Conservation (phyloP, 805 yeast genomes). For the Yamadazyma phyllophila region DNA sequence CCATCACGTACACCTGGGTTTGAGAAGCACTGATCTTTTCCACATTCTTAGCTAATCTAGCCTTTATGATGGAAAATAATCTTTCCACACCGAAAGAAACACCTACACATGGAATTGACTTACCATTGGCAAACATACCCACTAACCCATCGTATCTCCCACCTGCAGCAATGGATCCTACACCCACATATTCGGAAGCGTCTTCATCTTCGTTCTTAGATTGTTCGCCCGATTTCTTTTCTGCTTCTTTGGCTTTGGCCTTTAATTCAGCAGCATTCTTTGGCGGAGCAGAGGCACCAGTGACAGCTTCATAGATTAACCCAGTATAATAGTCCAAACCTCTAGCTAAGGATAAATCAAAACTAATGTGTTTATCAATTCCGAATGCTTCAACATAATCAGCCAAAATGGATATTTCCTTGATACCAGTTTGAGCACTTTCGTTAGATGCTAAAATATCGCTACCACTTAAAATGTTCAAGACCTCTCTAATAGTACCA, state of each 20-base stretch:
- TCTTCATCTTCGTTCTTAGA: conserved; percentile 47
- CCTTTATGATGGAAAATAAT: conserved; percentile 82
- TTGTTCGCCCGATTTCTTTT: background rate
- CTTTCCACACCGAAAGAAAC: conserved; percentile 96
- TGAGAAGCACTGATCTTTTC: conserved; percentile 74
- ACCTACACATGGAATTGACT: conserved; percentile 96
- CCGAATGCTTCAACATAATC: conserved; percentile 81
- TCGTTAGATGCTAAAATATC: conserved; percentile 60
- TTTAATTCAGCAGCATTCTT: conserved; percentile 67
- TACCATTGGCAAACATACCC: conserved; percentile 93
- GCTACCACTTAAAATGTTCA: conserved; percentile 54
- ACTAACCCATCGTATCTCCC: conserved; percentile 97
- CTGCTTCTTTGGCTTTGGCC: conserved; percentile 31
- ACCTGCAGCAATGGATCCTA: conserved; percentile 98
- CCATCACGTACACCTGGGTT: conserved; percentile 95
- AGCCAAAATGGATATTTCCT: conserved; percentile 73
- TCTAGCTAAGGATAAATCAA: conserved; percentile 93
- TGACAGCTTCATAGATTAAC: conserved; percentile 93
- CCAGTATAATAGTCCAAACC: conserved; percentile 98
- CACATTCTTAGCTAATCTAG: conserved; percentile 58
- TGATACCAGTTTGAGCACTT: conserved; percentile 75
- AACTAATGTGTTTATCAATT: conserved; percentile 65
- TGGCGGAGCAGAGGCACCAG: conserved; percentile 96
- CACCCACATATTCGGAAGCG: conserved; percentile 95
- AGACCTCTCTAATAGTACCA: conserved; percentile 68